Percentiles rank a stretch among this genome's conserved stretches.
Evolutionary conservation across 805 yeast genomes (phyloP).

Genomic region (Starmerella geochares): DNA sequence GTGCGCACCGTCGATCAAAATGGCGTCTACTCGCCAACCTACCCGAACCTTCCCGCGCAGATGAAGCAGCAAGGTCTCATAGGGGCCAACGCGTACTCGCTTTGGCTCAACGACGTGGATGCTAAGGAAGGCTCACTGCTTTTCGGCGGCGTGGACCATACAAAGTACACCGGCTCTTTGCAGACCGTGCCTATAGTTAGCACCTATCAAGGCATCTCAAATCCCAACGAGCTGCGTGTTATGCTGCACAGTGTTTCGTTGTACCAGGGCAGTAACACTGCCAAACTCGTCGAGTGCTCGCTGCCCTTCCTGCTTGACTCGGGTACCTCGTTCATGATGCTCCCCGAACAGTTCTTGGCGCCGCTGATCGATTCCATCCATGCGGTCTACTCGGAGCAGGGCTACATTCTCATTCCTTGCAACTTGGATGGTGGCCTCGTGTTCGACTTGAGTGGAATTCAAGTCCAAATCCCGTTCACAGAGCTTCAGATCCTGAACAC

Average conservation of each 20-base stretch:
- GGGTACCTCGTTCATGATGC: constrained; percentile 42
- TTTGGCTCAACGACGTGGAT: constrained; percentile 35
- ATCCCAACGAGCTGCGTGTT: constrained; percentile 18
- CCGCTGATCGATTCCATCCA: constrained; percentile 32
- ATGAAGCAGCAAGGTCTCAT: constrained; percentile 37
- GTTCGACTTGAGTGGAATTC: constrained; percentile 44
- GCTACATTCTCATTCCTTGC: constrained; percentile 38
- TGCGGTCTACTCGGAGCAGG: constrained; percentile 34
- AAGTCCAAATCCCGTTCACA: constrained; percentile 38
- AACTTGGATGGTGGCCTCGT: constrained; percentile 28
- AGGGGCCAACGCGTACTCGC: constrained; percentile 37
- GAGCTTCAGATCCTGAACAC: constrained; percentile 12
- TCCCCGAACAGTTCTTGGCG: constrained; percentile 33
- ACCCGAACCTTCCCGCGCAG: constrained; percentile 31
- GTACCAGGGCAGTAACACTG: constrained; percentile 14
- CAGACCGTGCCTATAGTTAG: constrained; percentile 31
- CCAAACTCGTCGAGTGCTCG: constrained; percentile 10
- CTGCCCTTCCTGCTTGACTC: constrained; percentile 41
- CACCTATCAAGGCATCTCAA: constrained; percentile 11
- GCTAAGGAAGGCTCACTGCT: constrained; percentile 33
- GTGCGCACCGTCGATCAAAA: constrained; percentile 24
- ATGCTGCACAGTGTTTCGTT: constrained; percentile 17
- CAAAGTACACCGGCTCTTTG: constrained; percentile 35
- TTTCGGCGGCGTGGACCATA: constrained; percentile 39
- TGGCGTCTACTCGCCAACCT: constrained; percentile 23